A percentile compares a stretch with the other conserved stretches of the same genome.
phyloP scores from a whole-genome alignment of 345 rosid species.

The Toxicodendron radicans region DNA sequence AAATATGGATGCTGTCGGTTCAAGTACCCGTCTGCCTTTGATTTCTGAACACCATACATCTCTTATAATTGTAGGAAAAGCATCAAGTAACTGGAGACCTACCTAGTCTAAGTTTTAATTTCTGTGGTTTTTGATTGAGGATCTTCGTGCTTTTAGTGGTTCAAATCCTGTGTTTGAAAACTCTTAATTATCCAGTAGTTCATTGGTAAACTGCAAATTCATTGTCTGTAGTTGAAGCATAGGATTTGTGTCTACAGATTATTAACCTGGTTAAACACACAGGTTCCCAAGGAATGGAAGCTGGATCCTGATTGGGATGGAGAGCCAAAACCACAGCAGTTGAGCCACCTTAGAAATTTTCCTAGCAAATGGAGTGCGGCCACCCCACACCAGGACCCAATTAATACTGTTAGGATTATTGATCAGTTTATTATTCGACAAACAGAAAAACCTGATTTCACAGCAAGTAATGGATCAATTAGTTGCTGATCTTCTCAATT shows the following conservation, averaged over 20 bases:
- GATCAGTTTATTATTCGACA: slow-evolving; percentile 62
- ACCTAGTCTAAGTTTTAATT: neutral
- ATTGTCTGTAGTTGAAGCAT: neutral
- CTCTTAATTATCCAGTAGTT: no score
- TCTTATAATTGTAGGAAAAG: neutral
- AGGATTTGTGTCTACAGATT: neutral
- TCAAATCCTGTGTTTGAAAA: no score
- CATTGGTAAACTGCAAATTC: neutral
- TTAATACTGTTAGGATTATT: slow-evolving; percentile 67
- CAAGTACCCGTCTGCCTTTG: neutral
- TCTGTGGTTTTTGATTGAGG: neutral
- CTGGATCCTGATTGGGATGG: slow-evolving; percentile 77
- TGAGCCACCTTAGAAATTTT: slow-evolving; percentile 55
- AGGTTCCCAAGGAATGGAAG: slow-evolving; percentile 97
- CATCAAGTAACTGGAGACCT: neutral
- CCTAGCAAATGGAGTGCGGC: slow-evolving; percentile 93
- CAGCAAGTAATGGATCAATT: slow-evolving; percentile 35
- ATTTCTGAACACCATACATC: neutral
- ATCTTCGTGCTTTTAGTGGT: neutral
- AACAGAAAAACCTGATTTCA: slow-evolving; percentile 36
- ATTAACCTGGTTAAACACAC: slow-evolving; percentile 12
- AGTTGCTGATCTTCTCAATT: slow-evolving; percentile 31
- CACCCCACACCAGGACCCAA: slow-evolving; percentile 59
- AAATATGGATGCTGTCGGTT: neutral
- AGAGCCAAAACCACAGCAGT: slow-evolving; percentile 53